Evolutionary conservation across 495 filamentous ascomycete species (phyloP), one percentile per base, ranked within the genome.

Genomic region (Penicillium odoratum): DNA sequence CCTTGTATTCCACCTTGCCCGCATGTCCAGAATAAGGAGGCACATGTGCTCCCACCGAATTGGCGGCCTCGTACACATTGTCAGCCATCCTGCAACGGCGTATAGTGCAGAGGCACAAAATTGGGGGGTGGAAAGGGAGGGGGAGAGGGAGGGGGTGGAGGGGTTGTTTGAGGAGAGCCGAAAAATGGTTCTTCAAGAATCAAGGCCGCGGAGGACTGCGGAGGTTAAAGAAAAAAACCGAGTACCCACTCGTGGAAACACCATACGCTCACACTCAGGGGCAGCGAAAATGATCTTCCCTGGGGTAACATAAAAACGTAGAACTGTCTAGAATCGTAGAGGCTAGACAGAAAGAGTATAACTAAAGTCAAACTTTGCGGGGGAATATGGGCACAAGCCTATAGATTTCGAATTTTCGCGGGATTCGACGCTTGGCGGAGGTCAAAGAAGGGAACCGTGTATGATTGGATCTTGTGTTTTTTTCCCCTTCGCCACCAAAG

Each of bases 181-280:
- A 36, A 38, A 52, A 34, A 29, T 40, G 43, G 16, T 46, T 18
- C 29, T 42, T 47, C 54, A 47, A 51, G 33, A 16, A 44, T 21
- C 28, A 28, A 18, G 38, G 48, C n/a, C 15, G 48, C 61, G 61
- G 61, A 54, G 61, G 47, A 45, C 42, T 53, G 61, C 61, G 57
- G 57, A 56, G 56, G 48, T 44, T 54, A 25, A 50, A 54, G 50
- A 45, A 52, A 55, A 63, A 60, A 65, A 65, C 51, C 25, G 42
- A 36, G 65, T 68, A 60, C 52, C 65, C 62, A 68, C 65, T 53
- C 49, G 49, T 28, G 46, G 55, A 29, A 67, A 65, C 64, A 65
- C 62, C 47, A 57, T 56, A 62, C 62, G 43, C 59, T 48, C 62
- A 53, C 53, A 59, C 33, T 57, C 61, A 56, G 54, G 58, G 64